Conservation (phyloP, 1,139 yeast species). For the Saccharomyces hybrid region DNA sequence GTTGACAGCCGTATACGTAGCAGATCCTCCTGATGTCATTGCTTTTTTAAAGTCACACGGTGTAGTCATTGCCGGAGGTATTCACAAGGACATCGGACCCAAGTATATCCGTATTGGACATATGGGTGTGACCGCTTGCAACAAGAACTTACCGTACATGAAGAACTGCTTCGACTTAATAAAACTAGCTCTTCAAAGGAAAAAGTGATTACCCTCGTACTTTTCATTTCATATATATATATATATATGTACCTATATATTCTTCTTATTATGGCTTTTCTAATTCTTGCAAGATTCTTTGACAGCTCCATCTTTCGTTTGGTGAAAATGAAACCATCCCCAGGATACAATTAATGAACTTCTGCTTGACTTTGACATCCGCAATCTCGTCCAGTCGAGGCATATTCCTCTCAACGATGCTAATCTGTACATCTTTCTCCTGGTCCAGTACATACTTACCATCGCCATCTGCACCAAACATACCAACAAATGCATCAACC, state of each 20-base stretch:
- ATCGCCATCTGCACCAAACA: conserved; percentile 29
- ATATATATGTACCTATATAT: neutral
- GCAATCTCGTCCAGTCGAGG: conserved; percentile 25
- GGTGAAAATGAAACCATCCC: conserved; percentile 39
- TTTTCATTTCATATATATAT: neutral
- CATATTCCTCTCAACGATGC: neutral
- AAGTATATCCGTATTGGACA: conserved; percentile 92
- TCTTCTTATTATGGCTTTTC: neutral
- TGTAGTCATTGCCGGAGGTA: conserved; percentile 85
- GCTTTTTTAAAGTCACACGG: conserved; percentile 54
- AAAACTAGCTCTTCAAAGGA: conserved; percentile 12
- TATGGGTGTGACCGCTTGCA: conserved; percentile 69
- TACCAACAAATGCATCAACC: conserved; percentile 34
- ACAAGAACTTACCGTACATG: conserved; percentile 35
- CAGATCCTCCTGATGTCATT: conserved; percentile 61
- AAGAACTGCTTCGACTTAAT: conserved; percentile 35
- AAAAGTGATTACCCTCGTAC: neutral
- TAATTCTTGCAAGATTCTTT: conserved; percentile 16
- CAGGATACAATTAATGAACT: conserved; percentile 23
- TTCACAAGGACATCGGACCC: conserved; percentile 71
- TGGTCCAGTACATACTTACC: conserved; percentile 10
- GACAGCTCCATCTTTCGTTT: conserved; percentile 32
- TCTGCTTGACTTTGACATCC: conserved; percentile 10
- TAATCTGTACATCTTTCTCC: neutral
- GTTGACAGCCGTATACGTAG: conserved; percentile 78